Evolutionary conservation across 2,329 filamentous ascomycete species (phyloP).

Genomic region (Colletotrichum tanaceti): DNA sequence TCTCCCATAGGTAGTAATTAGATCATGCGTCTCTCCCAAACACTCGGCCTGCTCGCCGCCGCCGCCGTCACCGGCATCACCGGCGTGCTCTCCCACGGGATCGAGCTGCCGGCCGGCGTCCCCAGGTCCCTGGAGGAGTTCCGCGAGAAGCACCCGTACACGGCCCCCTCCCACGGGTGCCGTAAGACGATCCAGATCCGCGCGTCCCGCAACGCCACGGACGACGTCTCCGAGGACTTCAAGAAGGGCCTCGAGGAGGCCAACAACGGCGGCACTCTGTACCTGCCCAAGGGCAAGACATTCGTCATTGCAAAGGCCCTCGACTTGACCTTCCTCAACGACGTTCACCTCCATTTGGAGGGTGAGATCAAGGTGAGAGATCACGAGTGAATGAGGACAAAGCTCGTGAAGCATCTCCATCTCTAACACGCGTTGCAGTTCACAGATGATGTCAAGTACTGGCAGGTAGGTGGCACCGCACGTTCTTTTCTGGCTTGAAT

Average conservation of each 20-base stretch:
- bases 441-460: slow-evolving; percentile 58
- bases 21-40: slow-evolving; percentile 25
- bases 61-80: no score
- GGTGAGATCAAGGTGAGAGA: slow-evolving; percentile 60
- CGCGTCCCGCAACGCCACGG: slow-evolving; percentile 61
- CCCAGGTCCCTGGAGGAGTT: slow-evolving; percentile 38
- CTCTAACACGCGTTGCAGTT: slow-evolving; percentile 45
- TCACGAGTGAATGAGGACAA: neutral
- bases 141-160: slow-evolving; percentile 40
- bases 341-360: slow-evolving; percentile 69
- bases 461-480: slow-evolving; percentile 45
- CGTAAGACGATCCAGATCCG: slow-evolving; percentile 38
- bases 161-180: slow-evolving; percentile 24
- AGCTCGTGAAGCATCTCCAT: neutral
- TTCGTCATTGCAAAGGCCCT: slow-evolving; percentile 70
- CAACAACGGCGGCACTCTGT: slow-evolving; percentile 68
- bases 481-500: no score
- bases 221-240: slow-evolving; percentile 69
- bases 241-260: slow-evolving; percentile 65
- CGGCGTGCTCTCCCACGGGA: slow-evolving; percentile 26
- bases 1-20: no score
- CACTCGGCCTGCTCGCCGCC: slow-evolving; percentile 22
- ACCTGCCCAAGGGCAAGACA: slow-evolving; percentile 64
- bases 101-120: slow-evolving; percentile 38
- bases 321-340: slow-evolving; percentile 67